These are phyloP conservation scores for Myxozyma geophila DNA, from an alignment of 805 yeast genomes.

Conservation along the genomic window DNA sequence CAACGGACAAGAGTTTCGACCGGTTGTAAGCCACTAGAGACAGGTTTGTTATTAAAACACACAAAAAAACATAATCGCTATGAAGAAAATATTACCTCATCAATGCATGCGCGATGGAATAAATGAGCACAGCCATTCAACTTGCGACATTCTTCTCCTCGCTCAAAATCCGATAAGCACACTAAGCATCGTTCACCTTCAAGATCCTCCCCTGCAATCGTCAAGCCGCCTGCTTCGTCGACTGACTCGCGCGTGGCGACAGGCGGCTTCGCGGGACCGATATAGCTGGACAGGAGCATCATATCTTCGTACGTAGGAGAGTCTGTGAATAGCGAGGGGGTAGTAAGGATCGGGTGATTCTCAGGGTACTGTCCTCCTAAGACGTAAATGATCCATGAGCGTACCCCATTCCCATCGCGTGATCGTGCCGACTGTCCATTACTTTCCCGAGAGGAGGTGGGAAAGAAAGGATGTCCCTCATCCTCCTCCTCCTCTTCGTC, in stretches of 20 bases:
- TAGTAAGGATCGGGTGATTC: constrained; percentile 55
- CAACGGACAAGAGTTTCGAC: constrained; percentile 55
- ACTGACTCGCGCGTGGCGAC: constrained; percentile 52
- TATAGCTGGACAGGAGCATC: constrained; percentile 53
- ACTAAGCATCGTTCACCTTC: constrained; percentile 55
- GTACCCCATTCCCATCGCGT: constrained; percentile 22
- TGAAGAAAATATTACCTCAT: constrained; percentile 42
- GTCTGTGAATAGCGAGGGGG: constrained; percentile 55
- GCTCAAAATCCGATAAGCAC: constrained; percentile 56
- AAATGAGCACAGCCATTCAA: constrained; percentile 54
- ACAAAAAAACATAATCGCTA: neutral
- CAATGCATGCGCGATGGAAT: constrained; percentile 62
- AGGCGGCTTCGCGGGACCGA: constrained; percentile 54
- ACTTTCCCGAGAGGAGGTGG: neutral
- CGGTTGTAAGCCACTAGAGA: constrained; percentile 48
- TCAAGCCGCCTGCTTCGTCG: constrained; percentile 48
- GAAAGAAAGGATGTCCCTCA: constrained; percentile 10
- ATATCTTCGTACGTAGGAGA: constrained; percentile 58
- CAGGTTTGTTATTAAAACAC: neutral
- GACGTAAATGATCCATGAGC: constrained; percentile 67
- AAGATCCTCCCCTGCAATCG: constrained; percentile 30
- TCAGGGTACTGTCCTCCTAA: constrained; percentile 60
- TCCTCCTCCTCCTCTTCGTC: constrained; percentile 24
- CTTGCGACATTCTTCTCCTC: constrained; percentile 54
- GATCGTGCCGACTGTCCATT: neutral